A percentile compares a stretch with the other conserved stretches of the same genome.
phyloP scores from a whole-genome alignment of 2,329 filamentous ascomycete genomes.

The Fusarium beomiforme region DNA sequence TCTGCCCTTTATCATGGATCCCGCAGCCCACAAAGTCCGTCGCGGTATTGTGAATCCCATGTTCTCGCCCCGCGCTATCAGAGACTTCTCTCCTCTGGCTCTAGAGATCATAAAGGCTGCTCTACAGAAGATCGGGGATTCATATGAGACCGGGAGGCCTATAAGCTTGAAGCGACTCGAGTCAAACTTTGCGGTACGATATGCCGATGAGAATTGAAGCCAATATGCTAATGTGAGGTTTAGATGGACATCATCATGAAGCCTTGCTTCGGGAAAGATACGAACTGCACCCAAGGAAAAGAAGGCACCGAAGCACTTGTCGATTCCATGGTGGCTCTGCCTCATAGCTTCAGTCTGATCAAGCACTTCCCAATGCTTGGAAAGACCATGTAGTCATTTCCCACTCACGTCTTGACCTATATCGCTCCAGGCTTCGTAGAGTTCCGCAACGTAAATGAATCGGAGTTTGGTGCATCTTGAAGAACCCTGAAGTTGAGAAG shows the following conservation, averaged over 20 bases:
- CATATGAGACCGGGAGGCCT: not conserved
- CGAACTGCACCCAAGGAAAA: not conserved
- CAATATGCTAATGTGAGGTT: not conserved
- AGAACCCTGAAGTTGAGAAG: not conserved
- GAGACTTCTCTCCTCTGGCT: not conserved
- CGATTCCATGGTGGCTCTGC: not conserved
- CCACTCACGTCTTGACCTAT: rapidly evolving
- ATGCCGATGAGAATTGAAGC: too few species aligned
- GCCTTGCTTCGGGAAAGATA: not conserved
- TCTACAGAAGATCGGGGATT: not conserved
- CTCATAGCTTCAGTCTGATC: not conserved
- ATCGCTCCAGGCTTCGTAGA: not conserved
- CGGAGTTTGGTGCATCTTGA: not conserved
- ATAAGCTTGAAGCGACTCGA: not conserved
- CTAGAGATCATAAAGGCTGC: not conserved
- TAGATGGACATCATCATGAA: not conserved
- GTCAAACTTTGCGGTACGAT: not conserved
- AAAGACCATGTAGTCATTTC: not conserved
- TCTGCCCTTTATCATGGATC: not conserved
- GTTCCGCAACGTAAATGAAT: not conserved
- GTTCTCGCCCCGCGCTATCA: not conserved
- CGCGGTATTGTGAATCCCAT: not conserved
- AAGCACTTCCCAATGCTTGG: not conserved
- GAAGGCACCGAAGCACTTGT: not conserved
- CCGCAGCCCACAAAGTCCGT: not conserved